Evolutionary conservation across 75 land plant genomes (phyloP).

Genomic region (Cupressus sempervirens): DNA sequence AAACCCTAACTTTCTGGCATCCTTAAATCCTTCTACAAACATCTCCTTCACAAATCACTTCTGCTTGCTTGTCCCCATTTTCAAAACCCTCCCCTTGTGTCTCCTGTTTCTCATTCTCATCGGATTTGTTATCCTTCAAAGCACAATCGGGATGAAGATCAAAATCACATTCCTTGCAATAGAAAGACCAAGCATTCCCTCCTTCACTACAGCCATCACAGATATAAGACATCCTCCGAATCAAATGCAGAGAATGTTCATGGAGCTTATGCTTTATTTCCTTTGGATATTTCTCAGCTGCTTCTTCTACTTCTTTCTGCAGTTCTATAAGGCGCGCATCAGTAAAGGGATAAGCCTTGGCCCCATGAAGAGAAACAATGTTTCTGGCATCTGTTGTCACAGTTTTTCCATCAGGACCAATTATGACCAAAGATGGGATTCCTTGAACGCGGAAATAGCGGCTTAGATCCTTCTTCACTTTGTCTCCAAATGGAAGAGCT

Average conservation of each 20-base stretch:
- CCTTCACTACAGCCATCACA: not conserved
- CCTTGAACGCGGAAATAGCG: conserved; percentile 39
- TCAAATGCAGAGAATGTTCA: not conserved
- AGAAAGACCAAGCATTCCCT: not conserved
- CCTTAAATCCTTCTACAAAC: too few species aligned
- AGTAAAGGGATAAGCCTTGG: conserved; percentile 59
- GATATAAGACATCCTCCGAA: not conserved
- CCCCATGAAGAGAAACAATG: conserved; percentile 29
- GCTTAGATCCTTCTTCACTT: conserved; percentile 24
- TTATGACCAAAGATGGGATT: conserved; percentile 46
- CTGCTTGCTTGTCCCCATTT: conserved; percentile 19
- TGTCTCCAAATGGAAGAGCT: conserved; percentile 59
- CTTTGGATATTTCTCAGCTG: too few species aligned
- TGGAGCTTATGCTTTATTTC: not conserved
- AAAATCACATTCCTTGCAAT: not conserved
- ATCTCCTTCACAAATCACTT: too few species aligned
- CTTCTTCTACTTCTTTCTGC: conserved; percentile 11
- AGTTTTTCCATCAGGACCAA: conserved; percentile 54
- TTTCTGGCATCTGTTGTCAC: conserved; percentile 44
- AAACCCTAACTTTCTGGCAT: too few species aligned
- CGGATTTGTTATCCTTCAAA: too few species aligned
- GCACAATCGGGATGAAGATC: too few species aligned
- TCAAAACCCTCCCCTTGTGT: conserved; percentile 4
- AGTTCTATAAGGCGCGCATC: conserved; percentile 33
- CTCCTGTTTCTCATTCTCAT: not conserved